Base-by-base conservation (phyloP, 495 filamentous ascomycete genomes). In the Extremus antarcticus region DNA sequence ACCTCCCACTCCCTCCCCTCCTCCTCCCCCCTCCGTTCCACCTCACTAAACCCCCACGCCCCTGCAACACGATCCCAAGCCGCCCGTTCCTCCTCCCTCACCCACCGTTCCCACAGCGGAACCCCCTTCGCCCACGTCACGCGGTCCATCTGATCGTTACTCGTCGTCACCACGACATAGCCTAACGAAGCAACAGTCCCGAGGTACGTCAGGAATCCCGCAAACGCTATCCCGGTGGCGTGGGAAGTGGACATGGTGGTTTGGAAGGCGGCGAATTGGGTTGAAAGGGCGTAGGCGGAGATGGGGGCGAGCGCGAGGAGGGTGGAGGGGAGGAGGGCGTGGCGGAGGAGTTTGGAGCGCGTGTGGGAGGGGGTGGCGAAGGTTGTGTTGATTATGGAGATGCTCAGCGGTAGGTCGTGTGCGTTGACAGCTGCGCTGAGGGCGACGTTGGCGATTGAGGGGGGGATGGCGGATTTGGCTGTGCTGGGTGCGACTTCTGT, bases 61-160 rank as follows among this genome's bases (percentile, higher is more conserved):
- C 83, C 73, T 20, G 89, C 89, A 49, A 98, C 78, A 65, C 78
- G 82, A 73, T 98, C 92, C 55, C 90, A 68, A 9, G 91, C 87
- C n/a, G 83, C 86, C 20, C 92, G 77, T 71, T 98, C 92, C 48
- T 95, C 89, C 71, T 98, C 92, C 32, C 87, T 76, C 39, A 95
- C 66, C 90, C 90, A 97, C n/a, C 94, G 78, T 56, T 90, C 73
- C 56, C 84, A 74, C 62, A 98, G 70, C 22, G 87, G 86, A 22
- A 84, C 82, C 1, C 92, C 92, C 13, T 76, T 72, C 13, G 82
- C 74, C 94, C 94, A 98, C 2, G 83, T 86, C 25, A 97, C 87
- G 2, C 92, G 80, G 54, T 88, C 83, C 86, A 95, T 94, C 66
- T 97, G 90, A 67, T 95, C 89, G 71, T 95, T 96, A 19, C 80